phyloP scores from a whole-genome alignment of 805 yeast species.

The Scheffersomyces lignosus region DNA sequence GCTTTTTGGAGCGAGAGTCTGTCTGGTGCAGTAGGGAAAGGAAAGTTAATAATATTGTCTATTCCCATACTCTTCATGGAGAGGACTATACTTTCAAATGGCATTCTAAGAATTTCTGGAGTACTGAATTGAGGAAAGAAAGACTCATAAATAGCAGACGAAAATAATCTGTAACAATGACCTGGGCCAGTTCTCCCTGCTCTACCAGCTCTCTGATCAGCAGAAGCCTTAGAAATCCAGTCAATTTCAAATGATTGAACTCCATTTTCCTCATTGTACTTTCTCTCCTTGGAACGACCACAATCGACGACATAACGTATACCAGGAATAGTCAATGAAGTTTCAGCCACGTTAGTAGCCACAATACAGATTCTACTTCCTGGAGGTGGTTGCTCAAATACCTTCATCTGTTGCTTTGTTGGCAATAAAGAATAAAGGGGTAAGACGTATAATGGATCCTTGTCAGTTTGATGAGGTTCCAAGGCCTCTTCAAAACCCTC shows the following conservation, averaged over 20 bases:
- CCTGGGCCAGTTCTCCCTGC: conserved; percentile 99
- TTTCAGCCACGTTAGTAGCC: conserved; percentile 97
- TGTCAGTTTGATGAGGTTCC: conserved; percentile 67
- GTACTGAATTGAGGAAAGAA: conserved; percentile 78
- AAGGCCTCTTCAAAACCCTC: conserved; percentile 72
- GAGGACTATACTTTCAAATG: conserved; percentile 92
- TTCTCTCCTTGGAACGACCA: conserved; percentile 90
- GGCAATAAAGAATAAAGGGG: conserved; percentile 93
- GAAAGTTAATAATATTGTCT: conserved; percentile 85
- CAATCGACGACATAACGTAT: conserved; percentile 92
- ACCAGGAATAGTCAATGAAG: conserved; percentile 94
- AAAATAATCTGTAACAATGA: conserved; percentile 87
- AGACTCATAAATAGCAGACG: conserved; percentile 90
- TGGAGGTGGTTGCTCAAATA: conserved; percentile 80
- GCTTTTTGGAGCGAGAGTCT: conserved; percentile 60
- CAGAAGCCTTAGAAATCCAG: conserved; percentile 94
- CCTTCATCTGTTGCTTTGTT: conserved; percentile 93
- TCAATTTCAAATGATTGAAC: conserved; percentile 89
- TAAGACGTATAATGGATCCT: conserved; percentile 82
- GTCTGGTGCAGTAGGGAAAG: conserved; percentile 94
- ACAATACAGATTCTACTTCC: conserved; percentile 88
- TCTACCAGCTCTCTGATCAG: conserved; percentile 93
- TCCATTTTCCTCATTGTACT: conserved; percentile 77
- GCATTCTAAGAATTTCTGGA: conserved; percentile 94
- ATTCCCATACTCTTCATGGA: conserved; percentile 98